phyloP scores from a whole-genome alignment of 164 flowering plant species.

The Litsea cubeba region DNA sequence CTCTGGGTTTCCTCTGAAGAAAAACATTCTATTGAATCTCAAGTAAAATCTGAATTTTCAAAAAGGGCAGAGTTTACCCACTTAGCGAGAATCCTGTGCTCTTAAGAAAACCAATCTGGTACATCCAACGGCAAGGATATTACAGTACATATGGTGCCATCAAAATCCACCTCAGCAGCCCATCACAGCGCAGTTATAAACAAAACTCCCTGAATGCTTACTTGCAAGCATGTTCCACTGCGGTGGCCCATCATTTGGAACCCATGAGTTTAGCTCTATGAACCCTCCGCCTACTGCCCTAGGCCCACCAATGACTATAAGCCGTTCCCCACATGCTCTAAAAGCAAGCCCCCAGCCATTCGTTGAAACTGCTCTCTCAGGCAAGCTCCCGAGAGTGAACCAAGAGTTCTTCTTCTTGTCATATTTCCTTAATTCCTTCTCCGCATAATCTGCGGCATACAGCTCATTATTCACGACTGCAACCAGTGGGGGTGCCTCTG shows the following conservation, averaged over 20 bases:
- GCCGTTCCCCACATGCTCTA: conserved; percentile 80
- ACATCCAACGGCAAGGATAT: background rate
- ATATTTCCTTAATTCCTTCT: conserved; percentile 67
- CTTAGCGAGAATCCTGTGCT: background rate
- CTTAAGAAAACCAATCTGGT: background rate
- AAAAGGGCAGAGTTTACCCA: background rate
- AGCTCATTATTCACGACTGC: conserved; percentile 81
- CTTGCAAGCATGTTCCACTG: conserved; percentile 64
- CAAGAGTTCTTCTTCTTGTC: conserved; percentile 47
- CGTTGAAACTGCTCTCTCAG: conserved; percentile 72
- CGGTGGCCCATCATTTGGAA: conserved; percentile 73
- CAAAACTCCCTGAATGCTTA: conserved; percentile 25
- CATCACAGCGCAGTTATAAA: conserved; percentile 36
- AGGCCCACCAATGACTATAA: conserved; percentile 86
- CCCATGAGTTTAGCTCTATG: conserved; percentile 83
- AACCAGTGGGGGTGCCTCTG: conserved; percentile 75
- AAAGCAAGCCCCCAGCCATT: conserved; percentile 97
- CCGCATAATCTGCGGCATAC: conserved; percentile 86
- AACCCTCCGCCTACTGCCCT: conserved; percentile 48
- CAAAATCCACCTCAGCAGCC: conserved; percentile 19
- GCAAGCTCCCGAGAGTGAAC: conserved; percentile 74
- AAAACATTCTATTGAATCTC: background rate
- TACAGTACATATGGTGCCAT: background rate
- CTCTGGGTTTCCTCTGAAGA: background rate
- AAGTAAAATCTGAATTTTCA: background rate